Evolutionary conservation across 2,329 filamentous ascomycete genomes (phyloP), one percentile per base, ranked within the genome.

Genomic region (Nothopassalora personata): DNA sequence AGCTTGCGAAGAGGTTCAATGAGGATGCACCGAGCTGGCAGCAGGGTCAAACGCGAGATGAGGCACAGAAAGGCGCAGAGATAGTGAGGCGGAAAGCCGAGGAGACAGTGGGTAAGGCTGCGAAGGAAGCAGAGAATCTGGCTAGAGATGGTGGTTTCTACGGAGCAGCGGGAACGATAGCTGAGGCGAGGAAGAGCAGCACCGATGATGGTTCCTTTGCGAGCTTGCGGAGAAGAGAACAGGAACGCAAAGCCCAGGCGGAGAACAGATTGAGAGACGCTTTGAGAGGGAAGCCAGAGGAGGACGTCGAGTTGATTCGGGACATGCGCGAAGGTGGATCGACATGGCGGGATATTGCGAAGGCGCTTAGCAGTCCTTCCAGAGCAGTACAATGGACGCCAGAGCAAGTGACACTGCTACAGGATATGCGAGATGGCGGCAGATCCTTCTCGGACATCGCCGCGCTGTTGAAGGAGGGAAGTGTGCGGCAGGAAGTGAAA

Each of bases 1-100:
- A 81, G 54, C 76, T 88, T 54, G 81, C 81, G 13, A 79, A 80
- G 62, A 78, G 83, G 53, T 79, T 87, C 68, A 81, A 82, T 64
- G 84, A 85, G 66, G 68, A 73, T 30, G 68, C 69, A 9, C 76
- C 76, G 19, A 34, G 59, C 53, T 69, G 68, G 67, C 61, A 65
- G 58, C 57, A 66, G 48, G 58, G 57, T 43, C 51, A 54, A 27
- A 11, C 31, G 31, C 31, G 11, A 30, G 45, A 58, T 11, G 56
- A 50, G 31, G 56, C 33, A 9, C 28, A 50, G 39, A 36, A 56
- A 54, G 59, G 57, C 46, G 60, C 54, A 45, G 59, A 60, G n/a
- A 54, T 28, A 19, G 56, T 53, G 39, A 58, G 52, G 46, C 49
- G 54, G 19, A 54, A 62, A 51, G 53, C 60, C n/a, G 60, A 63